phyloP scores from a whole-genome alignment of 2,329 filamentous ascomycete genomes.

The Epichloe coenophiala region DNA sequence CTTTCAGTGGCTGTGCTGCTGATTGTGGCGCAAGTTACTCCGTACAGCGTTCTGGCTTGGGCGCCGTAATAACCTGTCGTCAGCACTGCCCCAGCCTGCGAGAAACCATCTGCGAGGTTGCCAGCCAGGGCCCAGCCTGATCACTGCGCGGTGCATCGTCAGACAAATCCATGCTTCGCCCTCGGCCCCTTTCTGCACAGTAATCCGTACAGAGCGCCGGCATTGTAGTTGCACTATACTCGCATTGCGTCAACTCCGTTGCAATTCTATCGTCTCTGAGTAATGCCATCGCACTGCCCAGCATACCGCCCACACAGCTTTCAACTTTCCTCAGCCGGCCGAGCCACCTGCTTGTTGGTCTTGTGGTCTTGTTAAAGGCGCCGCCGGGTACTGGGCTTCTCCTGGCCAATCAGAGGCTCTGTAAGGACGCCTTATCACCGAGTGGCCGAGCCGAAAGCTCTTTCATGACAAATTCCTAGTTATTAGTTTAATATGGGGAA shows the following conservation, averaged over 20 bases:
- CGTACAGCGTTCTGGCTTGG: too few relatives aligned
- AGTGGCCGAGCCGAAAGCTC: constrained; percentile 20
- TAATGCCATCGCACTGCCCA: neutral
- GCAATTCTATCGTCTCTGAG: neutral
- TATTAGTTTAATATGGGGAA: constrained; percentile 9
- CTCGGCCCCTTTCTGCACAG: too few relatives aligned
- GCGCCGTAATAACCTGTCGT: neutral
- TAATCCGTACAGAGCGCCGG: neutral
- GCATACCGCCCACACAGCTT: neutral
- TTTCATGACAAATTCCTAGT: constrained; percentile 20
- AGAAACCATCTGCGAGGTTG: neutral
- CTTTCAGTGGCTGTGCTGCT: constrained; percentile 8
- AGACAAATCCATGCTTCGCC: too few relatives aligned
- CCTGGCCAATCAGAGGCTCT: constrained; percentile 18
- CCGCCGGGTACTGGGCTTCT: neutral
- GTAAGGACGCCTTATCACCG: constrained; percentile 20
- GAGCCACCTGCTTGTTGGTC: neutral
- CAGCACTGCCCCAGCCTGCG: neutral
- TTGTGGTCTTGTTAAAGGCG: neutral
- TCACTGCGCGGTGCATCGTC: too few relatives aligned
- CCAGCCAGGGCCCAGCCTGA: too few relatives aligned
- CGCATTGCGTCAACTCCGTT: neutral
- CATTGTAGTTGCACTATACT: neutral
- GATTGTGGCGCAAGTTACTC: constrained; percentile 5
- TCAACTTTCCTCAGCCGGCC: neutral